Evolutionary conservation across 1,284 basidiomycete genomes (phyloP).

Genomic region (Apiotrichum gamsii): DNA sequence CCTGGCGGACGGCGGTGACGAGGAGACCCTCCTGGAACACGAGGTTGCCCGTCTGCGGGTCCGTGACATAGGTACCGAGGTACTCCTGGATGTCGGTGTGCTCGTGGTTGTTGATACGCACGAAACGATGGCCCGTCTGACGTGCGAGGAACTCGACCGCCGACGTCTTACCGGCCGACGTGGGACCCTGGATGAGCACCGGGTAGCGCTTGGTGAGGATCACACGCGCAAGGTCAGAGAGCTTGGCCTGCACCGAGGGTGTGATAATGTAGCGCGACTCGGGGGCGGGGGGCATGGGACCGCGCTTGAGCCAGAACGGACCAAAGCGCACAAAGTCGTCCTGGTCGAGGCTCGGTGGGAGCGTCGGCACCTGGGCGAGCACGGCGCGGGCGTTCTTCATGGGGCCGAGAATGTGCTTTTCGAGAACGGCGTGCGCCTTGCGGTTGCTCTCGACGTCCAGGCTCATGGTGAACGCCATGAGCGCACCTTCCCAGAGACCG

Average conservation of each 20-base stretch:
- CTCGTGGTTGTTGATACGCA: constrained; percentile 99
- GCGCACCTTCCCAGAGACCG: constrained; percentile 88
- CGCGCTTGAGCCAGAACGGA: constrained; percentile 82
- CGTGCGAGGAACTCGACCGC: constrained; percentile 93
- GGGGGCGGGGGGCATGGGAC: constrained; percentile 53
- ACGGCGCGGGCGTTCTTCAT: constrained; percentile 76
- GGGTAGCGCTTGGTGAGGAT: constrained; percentile 85
- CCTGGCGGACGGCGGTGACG: constrained; percentile 82
- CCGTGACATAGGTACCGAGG: constrained; percentile 92
- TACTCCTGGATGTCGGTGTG: constrained; percentile 99
- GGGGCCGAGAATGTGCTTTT: constrained; percentile 71
- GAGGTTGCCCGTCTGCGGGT: constrained; percentile 83
- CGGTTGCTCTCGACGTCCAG: constrained; percentile 70
- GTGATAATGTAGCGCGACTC: constrained; percentile 86
- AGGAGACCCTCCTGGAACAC: constrained; percentile 91
- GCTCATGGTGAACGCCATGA: constrained; percentile 97
- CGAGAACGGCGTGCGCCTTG: constrained; percentile 63
- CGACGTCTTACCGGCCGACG: constrained; percentile 95
- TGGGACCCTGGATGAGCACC: constrained; percentile 95
- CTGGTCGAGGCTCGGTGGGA: constrained; percentile 52
- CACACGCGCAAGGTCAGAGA: constrained; percentile 86
- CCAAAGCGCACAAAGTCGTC: constrained; percentile 77
- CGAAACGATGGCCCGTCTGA: constrained; percentile 88
- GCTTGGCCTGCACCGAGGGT: constrained; percentile 90
- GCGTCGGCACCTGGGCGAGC: constrained; percentile 60